Evolutionary conservation across 495 filamentous ascomycete species (phyloP), one percentile per base, ranked within the genome.

Genomic region (Aspergillus ellipticus): DNA sequence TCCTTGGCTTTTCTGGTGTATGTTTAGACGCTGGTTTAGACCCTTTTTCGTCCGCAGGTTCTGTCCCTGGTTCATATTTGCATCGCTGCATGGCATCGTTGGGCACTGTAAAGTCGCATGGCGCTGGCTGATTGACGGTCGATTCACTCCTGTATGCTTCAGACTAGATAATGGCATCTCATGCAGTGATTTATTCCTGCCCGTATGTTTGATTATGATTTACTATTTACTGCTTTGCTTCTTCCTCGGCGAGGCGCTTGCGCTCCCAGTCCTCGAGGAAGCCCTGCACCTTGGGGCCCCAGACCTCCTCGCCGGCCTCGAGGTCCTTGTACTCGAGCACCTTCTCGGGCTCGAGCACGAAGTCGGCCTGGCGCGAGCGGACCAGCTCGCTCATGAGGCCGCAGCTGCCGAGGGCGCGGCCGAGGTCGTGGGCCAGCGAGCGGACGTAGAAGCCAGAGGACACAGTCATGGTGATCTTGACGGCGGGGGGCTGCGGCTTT

Each of bases 401-500:
- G 29, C 87, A 83, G 31, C 89, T 95, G 21, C 86, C 85, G 10
- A 96, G 73, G 42, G 91, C 89, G 60, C 85, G 80, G 16, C 94
- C 94, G 26, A 99, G 79, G 63, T 99, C 95, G 63, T 97, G 91
- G 52, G 89, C 89, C 42, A 99, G 79, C 31, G 87, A 92, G 52
- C 94, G 89, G 39, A 99, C 94, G 72, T 99, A 99, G 78, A 97
- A 99, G 41, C 94, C 94, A 4, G 91, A 96, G 4, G 91, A 87
- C 39, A 96, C 94, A 1, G 88, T 96, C 89, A 99, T 90, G 53
- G 85, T 83, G 48, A 99, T 81, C 66, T 81, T 88, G 39, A 84
- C 86, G 7, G 92, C 92, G 2, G 90, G 83, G 7, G 87, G 84
- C 7, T 52, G 74, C 19, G 66, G 59, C 46, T 57, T 55, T 17